Percentiles rank a stretch among this genome's conserved stretches.
Conservation (phyloP, 352 stramenopile genomes). For the Phytophthora brassicae region DNA sequence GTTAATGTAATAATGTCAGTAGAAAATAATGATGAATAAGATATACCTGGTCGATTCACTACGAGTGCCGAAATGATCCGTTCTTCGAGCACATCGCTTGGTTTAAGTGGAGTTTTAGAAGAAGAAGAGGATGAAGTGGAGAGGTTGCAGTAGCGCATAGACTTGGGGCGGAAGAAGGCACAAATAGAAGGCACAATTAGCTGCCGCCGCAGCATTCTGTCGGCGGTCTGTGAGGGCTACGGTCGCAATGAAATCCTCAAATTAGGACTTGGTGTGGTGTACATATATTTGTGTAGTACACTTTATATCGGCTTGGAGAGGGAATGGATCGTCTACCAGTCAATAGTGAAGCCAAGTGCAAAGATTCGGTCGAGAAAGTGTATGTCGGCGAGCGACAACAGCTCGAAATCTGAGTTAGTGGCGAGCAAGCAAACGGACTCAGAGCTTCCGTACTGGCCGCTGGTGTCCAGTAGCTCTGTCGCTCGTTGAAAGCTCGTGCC, state of each 20-base stretch:
- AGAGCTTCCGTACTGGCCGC: no score
- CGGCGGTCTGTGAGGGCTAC: background rate
- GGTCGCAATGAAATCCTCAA: background rate
- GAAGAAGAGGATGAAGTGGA: background rate
- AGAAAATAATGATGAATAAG: no score
- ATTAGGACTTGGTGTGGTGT: conserved; percentile 1
- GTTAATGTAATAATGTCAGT: no score
- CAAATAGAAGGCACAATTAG: conserved; percentile 10
- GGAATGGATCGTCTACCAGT: no score
- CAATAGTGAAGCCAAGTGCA: background rate
- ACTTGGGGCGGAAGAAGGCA: background rate
- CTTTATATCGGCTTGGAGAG: background rate
- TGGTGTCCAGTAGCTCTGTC: no score
- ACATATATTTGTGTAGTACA: background rate
- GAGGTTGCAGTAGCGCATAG: background rate
- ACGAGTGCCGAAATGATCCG: conserved; percentile 78
- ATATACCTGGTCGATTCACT: conserved; percentile 58
- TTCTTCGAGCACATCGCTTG: conserved; percentile 36
- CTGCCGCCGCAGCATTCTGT: conserved; percentile 18
- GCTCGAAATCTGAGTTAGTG: background rate
- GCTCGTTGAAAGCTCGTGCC: background rate
- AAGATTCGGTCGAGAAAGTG: no score
- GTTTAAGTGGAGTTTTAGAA: background rate
- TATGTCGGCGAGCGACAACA: conserved; percentile 8
- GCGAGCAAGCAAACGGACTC: background rate